Conservation (phyloP, 2,329 filamentous ascomycete genomes). For the Zasmidium citrigriseum region DNA sequence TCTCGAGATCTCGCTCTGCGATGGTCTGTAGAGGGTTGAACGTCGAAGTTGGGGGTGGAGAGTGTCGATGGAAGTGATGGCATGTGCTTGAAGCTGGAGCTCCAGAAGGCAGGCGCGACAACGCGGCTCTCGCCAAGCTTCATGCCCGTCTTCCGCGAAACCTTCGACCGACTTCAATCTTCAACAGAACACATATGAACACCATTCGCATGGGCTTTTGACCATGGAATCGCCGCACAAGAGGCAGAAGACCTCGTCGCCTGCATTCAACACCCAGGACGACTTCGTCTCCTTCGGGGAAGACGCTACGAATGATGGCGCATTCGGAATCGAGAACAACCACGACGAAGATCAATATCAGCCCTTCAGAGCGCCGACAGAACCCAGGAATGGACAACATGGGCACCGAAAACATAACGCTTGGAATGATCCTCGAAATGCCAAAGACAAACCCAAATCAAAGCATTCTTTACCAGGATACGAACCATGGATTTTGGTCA, state of each 20-base stretch:
- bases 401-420: slow-evolving; percentile 14
- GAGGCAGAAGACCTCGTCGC: slow-evolving; percentile 24
- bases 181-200: not conserved
- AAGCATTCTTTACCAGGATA: slow-evolving; percentile 77
- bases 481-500: slow-evolving; percentile 88
- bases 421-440: slow-evolving; percentile 30
- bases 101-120: slow-evolving; percentile 7
- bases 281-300: slow-evolving; percentile 31
- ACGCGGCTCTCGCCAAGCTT: not conserved
- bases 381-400: not conserved
- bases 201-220: not conserved
- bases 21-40: not conserved
- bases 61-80: slow-evolving; percentile 1
- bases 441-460: slow-evolving; percentile 74
- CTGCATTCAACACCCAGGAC: slow-evolving; percentile 18
- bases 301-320: slow-evolving; percentile 15
- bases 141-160: not conserved
- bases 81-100: slow-evolving; percentile 9
- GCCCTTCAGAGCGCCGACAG: slow-evolving; percentile 11
- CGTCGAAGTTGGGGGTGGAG: slow-evolving; percentile 1
- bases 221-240: slow-evolving; percentile 30
- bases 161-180: not conserved
- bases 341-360: slow-evolving; percentile 12
- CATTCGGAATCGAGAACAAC: slow-evolving; percentile 7
- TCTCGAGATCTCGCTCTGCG: not conserved